A percentile compares a stretch with the other conserved stretches of the same genome.
phyloP scores from a whole-genome alignment of 306 rosid genomes.

The Gleditsia sinensis region DNA sequence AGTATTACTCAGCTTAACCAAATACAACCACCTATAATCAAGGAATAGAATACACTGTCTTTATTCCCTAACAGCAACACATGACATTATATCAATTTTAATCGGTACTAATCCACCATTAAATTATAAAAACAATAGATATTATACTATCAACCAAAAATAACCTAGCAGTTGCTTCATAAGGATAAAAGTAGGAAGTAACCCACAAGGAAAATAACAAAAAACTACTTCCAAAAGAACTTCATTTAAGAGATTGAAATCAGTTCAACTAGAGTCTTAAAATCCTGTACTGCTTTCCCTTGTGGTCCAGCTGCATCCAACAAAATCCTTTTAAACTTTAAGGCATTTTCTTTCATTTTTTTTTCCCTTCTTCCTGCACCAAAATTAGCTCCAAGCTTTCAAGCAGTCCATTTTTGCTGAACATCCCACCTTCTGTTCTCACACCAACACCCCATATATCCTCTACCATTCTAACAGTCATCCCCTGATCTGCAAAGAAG shows the following conservation, averaged over 20 bases:
- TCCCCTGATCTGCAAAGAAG: conserved; percentile 35
- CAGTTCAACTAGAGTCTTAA: background rate
- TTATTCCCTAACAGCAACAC: no score
- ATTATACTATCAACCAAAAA: no score
- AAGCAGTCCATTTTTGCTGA: conserved; percentile 34
- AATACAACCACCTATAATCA: no score
- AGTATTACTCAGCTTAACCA: no score
- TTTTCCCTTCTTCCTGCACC: conserved; percentile 17
- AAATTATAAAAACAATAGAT: no score
- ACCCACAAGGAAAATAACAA: no score
- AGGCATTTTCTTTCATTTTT: conserved; percentile 22
- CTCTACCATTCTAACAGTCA: conserved; percentile 33
- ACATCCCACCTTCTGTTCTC: conserved; percentile 28
- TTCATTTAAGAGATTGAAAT: background rate
- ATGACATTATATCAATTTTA: no score
- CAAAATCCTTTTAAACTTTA: background rate
- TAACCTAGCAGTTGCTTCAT: no score
- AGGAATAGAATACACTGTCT: no score
- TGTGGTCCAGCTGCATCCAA: background rate
- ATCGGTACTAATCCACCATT: no score
- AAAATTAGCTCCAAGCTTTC: conserved; percentile 37
- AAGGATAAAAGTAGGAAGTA: no score
- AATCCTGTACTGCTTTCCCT: conserved; percentile 16
- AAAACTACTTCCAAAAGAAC: no score
- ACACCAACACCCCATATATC: conserved; percentile 37